A percentile compares a stretch with the other conserved stretches of the same genome.
Evolutionary conservation across 371 early-diverging fungal species (phyloP).

Genomic region (Rhizopus sp.): DNA sequence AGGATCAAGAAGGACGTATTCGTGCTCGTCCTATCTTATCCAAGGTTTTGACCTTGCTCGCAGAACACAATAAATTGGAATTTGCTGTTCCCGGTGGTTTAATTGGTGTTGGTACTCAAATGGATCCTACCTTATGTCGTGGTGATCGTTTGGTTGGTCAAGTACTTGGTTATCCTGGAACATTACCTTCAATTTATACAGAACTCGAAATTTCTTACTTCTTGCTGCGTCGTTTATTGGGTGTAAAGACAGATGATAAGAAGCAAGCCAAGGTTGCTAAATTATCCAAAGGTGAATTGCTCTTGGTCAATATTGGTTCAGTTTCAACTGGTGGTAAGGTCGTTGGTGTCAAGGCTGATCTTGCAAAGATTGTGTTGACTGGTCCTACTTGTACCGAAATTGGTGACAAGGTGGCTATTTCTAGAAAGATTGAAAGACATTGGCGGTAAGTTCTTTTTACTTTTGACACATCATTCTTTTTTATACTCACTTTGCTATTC

Average conservation of each 20-base stretch:
- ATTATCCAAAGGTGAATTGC: slow-evolving; percentile 92
- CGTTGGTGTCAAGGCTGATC: slow-evolving; percentile 88
- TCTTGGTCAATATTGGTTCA: slow-evolving; percentile 99
- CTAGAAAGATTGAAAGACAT: slow-evolving; percentile 98
- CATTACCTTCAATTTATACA: slow-evolving; percentile 95
- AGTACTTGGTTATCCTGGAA: slow-evolving; percentile 96
- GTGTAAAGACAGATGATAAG: slow-evolving; percentile 96
- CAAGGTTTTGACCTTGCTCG: slow-evolving; percentile 89
- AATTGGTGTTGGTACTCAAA: slow-evolving; percentile 99
- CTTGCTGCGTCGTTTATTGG: slow-evolving; percentile 95
- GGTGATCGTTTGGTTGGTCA: slow-evolving; percentile 99
- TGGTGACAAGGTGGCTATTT: slow-evolving; percentile 98
- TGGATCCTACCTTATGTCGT: slow-evolving; percentile 99
- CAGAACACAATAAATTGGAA: slow-evolving; percentile 94
- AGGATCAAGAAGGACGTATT: slow-evolving; percentile 90
- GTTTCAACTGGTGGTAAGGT: slow-evolving; percentile 99
- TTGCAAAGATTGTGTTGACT: slow-evolving; percentile 93
- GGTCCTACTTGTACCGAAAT: slow-evolving; percentile 98
- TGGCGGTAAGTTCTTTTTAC: slow-evolving; percentile 83
- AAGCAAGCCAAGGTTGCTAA: slow-evolving; percentile 95
- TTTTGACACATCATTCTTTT: neutral
- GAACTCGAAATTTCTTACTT: slow-evolving; percentile 97
- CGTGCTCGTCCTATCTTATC: slow-evolving; percentile 94
- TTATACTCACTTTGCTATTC: slow-evolving; percentile 7
- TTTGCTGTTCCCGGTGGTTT: slow-evolving; percentile 99